Conservation (phyloP, 441 rosid species). For the Euphorbia celastroides region DNA sequence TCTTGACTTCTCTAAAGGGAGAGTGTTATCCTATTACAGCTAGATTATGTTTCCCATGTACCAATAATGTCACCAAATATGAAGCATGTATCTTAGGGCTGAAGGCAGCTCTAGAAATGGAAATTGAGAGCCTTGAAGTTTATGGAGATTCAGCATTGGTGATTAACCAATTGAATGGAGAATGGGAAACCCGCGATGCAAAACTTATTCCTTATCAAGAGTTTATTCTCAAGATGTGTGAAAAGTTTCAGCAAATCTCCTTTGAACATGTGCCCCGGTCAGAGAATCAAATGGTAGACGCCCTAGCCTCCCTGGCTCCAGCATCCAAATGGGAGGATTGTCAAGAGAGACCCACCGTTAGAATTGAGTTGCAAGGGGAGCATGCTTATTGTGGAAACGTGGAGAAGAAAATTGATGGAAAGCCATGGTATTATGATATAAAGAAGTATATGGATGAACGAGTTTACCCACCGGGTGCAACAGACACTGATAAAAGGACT, state of each 20-base stretch:
- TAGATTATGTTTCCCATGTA: neutral
- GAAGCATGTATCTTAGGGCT: neutral
- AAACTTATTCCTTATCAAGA: neutral
- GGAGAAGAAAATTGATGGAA: neutral
- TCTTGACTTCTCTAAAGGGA: neutral
- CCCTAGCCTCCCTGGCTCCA: neutral
- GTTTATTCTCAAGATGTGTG: neutral
- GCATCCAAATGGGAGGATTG: neutral
- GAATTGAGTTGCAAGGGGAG: neutral
- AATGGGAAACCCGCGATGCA: neutral
- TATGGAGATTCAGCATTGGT: neutral
- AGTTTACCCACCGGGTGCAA: neutral
- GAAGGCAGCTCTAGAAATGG: neutral
- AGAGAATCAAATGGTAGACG: neutral
- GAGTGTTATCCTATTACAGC: neutral
- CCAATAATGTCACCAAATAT: neutral
- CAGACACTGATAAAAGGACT: neutral
- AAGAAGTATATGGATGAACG: neutral
- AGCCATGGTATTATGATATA: constrained; percentile 17
- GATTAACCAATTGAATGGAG: neutral
- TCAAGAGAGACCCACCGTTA: neutral
- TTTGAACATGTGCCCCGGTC: neutral
- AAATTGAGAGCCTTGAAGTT: neutral
- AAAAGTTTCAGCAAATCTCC: neutral
- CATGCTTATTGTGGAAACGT: neutral